Percentiles rank a stretch among this genome's conserved stretches.
These are phyloP conservation scores for Teratosphaeria viscida DNA, from an alignment of 2,329 filamentous ascomycete species.

Conservation along the genomic window DNA sequence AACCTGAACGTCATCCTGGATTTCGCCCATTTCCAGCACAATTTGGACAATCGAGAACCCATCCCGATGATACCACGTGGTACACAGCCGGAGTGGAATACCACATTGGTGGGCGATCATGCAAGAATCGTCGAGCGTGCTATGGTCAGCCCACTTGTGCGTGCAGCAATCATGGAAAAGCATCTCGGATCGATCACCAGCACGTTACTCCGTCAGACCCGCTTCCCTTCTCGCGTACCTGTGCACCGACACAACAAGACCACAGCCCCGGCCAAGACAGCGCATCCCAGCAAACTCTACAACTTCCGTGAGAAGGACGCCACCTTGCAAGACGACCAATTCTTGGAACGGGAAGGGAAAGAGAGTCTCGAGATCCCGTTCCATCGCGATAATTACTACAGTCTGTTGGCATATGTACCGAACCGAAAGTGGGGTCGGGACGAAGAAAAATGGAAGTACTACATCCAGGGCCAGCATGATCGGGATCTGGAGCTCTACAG, in stretches of 20 bases:
- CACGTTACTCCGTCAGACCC: conserved; percentile 32
- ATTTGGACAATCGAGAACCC: conserved; percentile 42
- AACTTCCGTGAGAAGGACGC: conserved; percentile 38
- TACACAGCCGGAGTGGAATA: conserved; percentile 41
- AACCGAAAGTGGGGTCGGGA: conserved; percentile 44
- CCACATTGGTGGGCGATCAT: conserved; percentile 33
- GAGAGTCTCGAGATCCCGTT: conserved; percentile 44
- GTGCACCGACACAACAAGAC: conserved; percentile 29
- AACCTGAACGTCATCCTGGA: conserved; percentile 45
- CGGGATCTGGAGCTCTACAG: conserved; percentile 28
- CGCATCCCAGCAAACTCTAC: conserved; percentile 28
- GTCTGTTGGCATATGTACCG: conserved; percentile 48
- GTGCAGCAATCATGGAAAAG: conserved; percentile 40
- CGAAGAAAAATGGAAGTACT: conserved; percentile 41
- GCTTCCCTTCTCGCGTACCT: conserved; percentile 17
- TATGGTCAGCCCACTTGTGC: conserved; percentile 38
- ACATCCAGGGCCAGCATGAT: conserved; percentile 25
- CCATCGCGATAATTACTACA: conserved; percentile 49
- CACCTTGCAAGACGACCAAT: conserved; percentile 38
- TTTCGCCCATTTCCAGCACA: conserved; percentile 45
- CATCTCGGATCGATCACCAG: conserved; percentile 39
- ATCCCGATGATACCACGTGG: conserved; percentile 44
- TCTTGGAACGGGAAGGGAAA: conserved; percentile 42
- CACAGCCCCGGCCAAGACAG: conserved; percentile 3
- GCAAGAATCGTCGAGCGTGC: conserved; percentile 38